Evolutionary conservation across 805 yeast species (phyloP), one percentile per base, ranked within the genome.

Genomic region (Metschnikowia drakensbergensis): DNA sequence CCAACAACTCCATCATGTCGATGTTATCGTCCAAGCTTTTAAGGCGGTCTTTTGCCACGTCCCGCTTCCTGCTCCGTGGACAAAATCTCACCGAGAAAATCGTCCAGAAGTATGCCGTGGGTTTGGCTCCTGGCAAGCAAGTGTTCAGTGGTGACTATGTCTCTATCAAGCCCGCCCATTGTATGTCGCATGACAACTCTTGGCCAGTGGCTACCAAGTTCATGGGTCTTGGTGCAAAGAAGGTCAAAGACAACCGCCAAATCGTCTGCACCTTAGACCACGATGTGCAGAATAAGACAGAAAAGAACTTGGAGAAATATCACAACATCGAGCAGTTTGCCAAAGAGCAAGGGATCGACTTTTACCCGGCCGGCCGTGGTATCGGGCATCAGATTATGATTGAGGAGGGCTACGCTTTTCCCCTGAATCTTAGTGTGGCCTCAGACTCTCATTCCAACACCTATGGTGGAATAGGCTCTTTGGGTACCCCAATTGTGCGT

Each of bases 171-270:
- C 99, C 99, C 3, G 92, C 96, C 3, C 96, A 94, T 72, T 95
- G 97, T 68, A 94, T 94, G 99, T 89, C 98, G 11, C 99, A 94
- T 67, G 99, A 94, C 68, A 94, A 94, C 70, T 85, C 97, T 38
- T 95, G 99, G 99, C 99, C 99, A 0, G 97, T 94, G 13, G 99
- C 99, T 0, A 77, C 92, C 63, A 94, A 94, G 71, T 94, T 94
- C 72, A 88, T 81, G 83, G 96, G 96, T 5, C 77, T 94, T 33
- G 99, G 99, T 0, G 97, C 97, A 33, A 80, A 81, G 22, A 75
- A 81, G 52, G 88, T 94, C 50, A 81, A 84, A 57, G 86, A 94
- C 63, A 86, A 88, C 63, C 77, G 88, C 52, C 99, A 94, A 71
- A 88, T 94, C 27, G 98, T 94, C 42, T 88, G 90, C 76, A 92